Conservation (phyloP, 202 grass and related monocot species). For the Panicum virgatum region DNA sequence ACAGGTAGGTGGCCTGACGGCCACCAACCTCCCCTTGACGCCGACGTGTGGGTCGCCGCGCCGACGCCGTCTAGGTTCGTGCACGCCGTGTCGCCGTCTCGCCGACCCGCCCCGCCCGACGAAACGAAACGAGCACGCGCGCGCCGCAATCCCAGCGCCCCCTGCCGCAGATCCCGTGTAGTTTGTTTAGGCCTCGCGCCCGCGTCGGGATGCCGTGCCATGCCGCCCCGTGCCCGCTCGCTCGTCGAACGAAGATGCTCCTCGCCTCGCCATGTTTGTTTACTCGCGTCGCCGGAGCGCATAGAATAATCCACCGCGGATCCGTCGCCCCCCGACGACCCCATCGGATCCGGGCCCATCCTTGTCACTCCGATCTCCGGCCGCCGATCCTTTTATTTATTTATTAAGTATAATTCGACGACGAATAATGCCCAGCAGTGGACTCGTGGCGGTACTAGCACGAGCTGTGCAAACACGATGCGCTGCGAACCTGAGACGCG, state of each 20-base stretch:
- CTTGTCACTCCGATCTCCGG: conserved; percentile 16
- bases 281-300: too few relatives aligned
- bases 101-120: too few relatives aligned
- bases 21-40: conserved; percentile 6
- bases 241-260: conserved; percentile 11
- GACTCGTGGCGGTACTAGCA: background rate
- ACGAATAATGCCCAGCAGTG: background rate
- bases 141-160: background rate
- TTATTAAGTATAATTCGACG: too few relatives aligned
- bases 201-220: conserved; percentile 9
- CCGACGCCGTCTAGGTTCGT: background rate
- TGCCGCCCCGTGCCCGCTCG: background rate
- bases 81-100: background rate
- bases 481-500: background rate
- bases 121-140: too few relatives aligned
- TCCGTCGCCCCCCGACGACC: too few relatives aligned
- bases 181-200: conserved; percentile 17
- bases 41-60: background rate
- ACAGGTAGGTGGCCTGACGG: background rate
- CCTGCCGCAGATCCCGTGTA: background rate
- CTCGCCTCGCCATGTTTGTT: background rate
- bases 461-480: background rate
- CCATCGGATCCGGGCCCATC: too few relatives aligned
- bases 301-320: background rate
- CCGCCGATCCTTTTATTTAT: background rate